Evolutionary conservation across 345 rosid genomes (phyloP), one percentile per base, ranked within the genome.

Genomic region (Barbarea vulgaris): DNA sequence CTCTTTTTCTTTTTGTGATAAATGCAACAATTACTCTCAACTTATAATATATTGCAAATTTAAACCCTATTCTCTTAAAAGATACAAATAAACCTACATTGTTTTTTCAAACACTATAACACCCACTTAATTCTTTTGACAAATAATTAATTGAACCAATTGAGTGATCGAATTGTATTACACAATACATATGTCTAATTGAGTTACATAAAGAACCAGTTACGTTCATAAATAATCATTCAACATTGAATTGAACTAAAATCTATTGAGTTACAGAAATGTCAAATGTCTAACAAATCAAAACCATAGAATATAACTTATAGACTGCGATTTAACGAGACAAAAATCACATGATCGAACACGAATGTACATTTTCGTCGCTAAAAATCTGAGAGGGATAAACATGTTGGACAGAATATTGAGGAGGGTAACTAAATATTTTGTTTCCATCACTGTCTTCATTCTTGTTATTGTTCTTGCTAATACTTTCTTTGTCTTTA

Each of bases 361-460:
- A 86, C 0, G 89, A 82, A 46, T 75, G 59, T 7, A 83, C 75
- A 62, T 86, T 82, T 41, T 88, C 86, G 18, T 87, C 88, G 33
- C 86, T 87, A 33, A 84, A 72, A 4, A 64, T 17, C 31, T 74
- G 85, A 55, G 75, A 67, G 24, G 78, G 80, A 48, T 74, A 80
- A 64, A 52, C 17, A 74, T 82, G 72, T 10, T 77, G 70, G 1
- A 15, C 0, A 12, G 85, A 60, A 64, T 79, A 67, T n/a, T 81
- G 85, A 4, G 88, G 84, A 78, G 88, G 84, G 57, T 84, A 82
- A 44, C 62, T 41, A 22, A 79, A 76, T 24, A 55, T 22, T 64
- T 13, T 75, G 13, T 18, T 57, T 50, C 50, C 77, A 37, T 65
- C 65, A 42, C 47, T 41, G 2, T 72, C 63, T 15, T 76, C 66